phyloP scores from a whole-genome alignment of 2,329 filamentous ascomycete species.

The Chaetothyriales sp. region DNA sequence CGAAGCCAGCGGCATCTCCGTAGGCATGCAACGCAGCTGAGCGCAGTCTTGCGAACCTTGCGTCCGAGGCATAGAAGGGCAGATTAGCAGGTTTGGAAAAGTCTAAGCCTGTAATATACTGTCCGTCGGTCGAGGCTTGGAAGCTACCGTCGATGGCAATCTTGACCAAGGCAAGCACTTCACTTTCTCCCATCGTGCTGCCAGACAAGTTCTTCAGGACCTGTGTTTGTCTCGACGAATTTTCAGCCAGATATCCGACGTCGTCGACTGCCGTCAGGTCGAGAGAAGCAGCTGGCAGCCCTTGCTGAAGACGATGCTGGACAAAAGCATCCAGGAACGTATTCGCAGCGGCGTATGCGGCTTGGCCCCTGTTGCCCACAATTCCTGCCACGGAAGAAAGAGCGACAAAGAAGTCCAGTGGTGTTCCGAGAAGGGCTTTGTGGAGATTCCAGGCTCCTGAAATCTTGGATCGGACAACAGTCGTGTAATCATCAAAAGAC shows the following conservation, averaged over 20 bases:
- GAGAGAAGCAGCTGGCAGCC: conserved; percentile 17
- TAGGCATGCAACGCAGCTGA: neutral
- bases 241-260: conserved; percentile 19
- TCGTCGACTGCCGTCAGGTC: conserved; percentile 21
- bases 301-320: conserved; percentile 11
- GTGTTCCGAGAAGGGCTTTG: conserved; percentile 8
- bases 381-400: conserved; percentile 6
- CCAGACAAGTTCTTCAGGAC: neutral
- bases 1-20: neutral
- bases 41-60: neutral
- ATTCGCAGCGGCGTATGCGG: conserved; percentile 11
- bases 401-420: conserved; percentile 20
- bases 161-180: neutral
- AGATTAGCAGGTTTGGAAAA: neutral
- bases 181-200: neutral
- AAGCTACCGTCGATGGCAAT: neutral
- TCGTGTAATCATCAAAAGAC: conserved; percentile 6
- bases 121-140: neutral
- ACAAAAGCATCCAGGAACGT: conserved; percentile 17
- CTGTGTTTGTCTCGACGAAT: neutral
- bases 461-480: conserved; percentile 8
- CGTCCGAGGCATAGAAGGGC: neutral
- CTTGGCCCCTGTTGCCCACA: conserved; percentile 10
- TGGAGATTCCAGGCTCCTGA: conserved; percentile 17
- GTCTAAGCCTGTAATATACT: neutral